phyloP scores from a whole-genome alignment of 1,139 yeast genomes.

The Oligophagozyma castellii region DNA sequence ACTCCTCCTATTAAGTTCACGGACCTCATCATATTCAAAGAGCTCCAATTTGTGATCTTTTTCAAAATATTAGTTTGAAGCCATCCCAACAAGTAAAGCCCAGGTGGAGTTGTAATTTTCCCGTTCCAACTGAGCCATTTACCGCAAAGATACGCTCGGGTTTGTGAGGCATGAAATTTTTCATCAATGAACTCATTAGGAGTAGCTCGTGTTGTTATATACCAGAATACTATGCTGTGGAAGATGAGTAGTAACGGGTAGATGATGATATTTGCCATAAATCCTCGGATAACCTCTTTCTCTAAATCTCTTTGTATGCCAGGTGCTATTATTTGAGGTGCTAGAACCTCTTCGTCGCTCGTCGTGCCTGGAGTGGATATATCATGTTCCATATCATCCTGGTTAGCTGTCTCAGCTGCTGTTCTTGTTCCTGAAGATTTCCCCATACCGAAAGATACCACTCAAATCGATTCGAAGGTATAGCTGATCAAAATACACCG shows the following conservation, averaged over 20 bases:
- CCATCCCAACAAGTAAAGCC: constrained; percentile 59
- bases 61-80: constrained; percentile 27
- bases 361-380: no score
- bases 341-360: no score
- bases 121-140: constrained; percentile 62
- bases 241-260: constrained; percentile 16
- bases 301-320: constrained; percentile 18
- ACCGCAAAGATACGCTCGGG: constrained; percentile 49
- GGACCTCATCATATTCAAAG: constrained; percentile 36
- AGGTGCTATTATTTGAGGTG: constrained; percentile 13
- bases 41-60: constrained; percentile 22
- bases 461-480: no score
- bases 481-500: no score
- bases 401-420: no score
- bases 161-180: constrained; percentile 72
- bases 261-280: constrained; percentile 13
- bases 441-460: no score
- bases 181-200: constrained; percentile 43
- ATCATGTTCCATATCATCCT: no score
- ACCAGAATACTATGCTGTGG: constrained; percentile 14
- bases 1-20: constrained; percentile 54
- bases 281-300: constrained; percentile 19
- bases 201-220: constrained; percentile 12
- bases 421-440: no score
- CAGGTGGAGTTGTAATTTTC: constrained; percentile 96